phyloP scores from a whole-genome alignment of 805 yeast genomes.

The Candida peoriensis region DNA sequence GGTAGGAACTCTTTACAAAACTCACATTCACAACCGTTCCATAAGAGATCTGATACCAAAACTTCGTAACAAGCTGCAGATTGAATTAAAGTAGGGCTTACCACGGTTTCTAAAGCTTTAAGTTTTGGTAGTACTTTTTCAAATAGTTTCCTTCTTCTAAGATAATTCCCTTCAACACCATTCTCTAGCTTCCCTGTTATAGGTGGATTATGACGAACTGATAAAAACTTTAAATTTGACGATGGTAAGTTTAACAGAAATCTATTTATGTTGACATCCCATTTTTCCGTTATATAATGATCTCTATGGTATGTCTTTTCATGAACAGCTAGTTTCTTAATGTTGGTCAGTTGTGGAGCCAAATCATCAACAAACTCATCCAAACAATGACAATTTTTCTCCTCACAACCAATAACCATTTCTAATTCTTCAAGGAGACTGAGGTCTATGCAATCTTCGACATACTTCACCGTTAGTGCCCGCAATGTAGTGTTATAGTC shows the following conservation, averaged over 20 bases:
- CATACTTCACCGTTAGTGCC: conserved; percentile 25
- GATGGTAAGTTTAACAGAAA: conserved; percentile 34
- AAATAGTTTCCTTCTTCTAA: conserved; percentile 51
- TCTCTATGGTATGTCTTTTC: conserved; percentile 34
- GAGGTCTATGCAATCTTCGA: conserved; percentile 29
- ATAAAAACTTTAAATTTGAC: conserved; percentile 34
- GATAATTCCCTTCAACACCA: conserved; percentile 71
- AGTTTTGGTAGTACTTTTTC: conserved; percentile 43
- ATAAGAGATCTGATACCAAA: conserved; percentile 59
- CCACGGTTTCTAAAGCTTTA: conserved; percentile 36
- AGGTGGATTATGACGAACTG: conserved; percentile 58
- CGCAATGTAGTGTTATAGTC: conserved; percentile 33
- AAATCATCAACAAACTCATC: conserved; percentile 34
- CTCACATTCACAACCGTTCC: conserved; percentile 73
- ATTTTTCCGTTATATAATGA: conserved; percentile 47
- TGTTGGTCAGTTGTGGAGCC: conserved; percentile 27
- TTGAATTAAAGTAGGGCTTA: conserved; percentile 57
- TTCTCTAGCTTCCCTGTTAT: conserved; percentile 50
- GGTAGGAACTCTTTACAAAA: conserved; percentile 46
- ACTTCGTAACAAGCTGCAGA: conserved; percentile 66
- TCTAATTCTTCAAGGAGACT: conserved; percentile 37
- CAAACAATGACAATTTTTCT: conserved; percentile 40
- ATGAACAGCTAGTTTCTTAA: conserved; percentile 25
- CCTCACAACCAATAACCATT: conserved; percentile 50
- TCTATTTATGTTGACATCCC: conserved; percentile 45